Conservation (phyloP, 768 basidiomycete species). For the Mycena galericulata region DNA sequence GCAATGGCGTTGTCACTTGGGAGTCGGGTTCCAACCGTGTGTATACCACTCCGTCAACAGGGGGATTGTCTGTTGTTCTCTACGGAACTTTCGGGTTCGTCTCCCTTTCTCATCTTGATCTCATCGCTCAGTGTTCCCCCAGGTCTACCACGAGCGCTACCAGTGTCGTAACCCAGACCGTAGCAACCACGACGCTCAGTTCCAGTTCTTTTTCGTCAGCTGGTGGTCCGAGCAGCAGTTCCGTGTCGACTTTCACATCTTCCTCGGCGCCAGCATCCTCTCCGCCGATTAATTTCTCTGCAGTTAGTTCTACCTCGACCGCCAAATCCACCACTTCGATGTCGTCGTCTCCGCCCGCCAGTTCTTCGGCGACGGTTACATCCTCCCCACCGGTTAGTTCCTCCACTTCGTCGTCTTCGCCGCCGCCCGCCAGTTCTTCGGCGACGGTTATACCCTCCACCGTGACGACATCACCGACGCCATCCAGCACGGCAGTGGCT, state of each 20-base stretch:
- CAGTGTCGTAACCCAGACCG: slow-evolving; percentile 1
- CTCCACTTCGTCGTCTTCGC: too few species aligned
- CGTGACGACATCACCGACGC: neutral
- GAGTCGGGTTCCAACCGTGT: slow-evolving; percentile 16
- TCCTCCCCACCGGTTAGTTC: too few species aligned
- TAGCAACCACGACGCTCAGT: neutral
- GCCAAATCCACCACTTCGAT: too few species aligned
- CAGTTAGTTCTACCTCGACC: too few species aligned
- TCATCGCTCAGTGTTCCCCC: neutral
- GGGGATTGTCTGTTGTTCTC: slow-evolving; percentile 2
- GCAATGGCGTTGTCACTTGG: slow-evolving; percentile 17
- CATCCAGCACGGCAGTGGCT: slow-evolving; percentile 9
- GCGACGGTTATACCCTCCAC: neutral
- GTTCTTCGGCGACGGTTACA: too few species aligned
- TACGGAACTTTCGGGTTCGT: slow-evolving; percentile 16
- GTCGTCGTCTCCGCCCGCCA: too few species aligned
- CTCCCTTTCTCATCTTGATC: neutral
- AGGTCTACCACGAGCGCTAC: slow-evolving; percentile 19
- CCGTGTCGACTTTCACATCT: too few species aligned
- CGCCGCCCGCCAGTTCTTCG: neutral
- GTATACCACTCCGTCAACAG: slow-evolving; percentile 7
- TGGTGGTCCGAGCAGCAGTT: too few species aligned
- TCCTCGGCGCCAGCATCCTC: too few species aligned
- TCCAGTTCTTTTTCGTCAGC: too few species aligned
- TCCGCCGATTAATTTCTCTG: too few species aligned